phyloP scores from a whole-genome alignment of 2,329 filamentous ascomycete genomes.

The Colletotrichum sansevieriae region DNA sequence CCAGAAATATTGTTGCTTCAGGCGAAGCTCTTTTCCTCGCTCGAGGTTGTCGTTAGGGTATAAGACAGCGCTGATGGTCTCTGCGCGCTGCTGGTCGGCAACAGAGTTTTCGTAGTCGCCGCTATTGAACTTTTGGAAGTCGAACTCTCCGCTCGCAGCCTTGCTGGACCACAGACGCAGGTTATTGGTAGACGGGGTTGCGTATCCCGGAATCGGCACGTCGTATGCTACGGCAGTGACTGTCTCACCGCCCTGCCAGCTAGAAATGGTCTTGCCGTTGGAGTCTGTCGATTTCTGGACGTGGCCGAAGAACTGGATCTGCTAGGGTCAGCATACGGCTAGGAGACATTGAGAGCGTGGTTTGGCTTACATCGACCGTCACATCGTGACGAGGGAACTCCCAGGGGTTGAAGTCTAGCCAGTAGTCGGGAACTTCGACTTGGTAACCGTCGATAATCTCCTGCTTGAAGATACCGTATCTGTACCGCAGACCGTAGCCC shows the following conservation, averaged over 20 bases:
- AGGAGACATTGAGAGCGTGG: not conserved
- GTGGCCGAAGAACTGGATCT: constrained; percentile 92
- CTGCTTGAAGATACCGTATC: constrained; percentile 99
- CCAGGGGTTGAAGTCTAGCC: constrained; percentile 99
- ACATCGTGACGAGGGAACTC: constrained; percentile 97
- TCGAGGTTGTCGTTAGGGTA: constrained; percentile 99
- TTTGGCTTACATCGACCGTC: constrained; percentile 78
- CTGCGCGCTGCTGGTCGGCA: constrained; percentile 97
- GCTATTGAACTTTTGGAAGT: constrained; percentile 99
- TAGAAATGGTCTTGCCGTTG: constrained; percentile 78
- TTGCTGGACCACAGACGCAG: constrained; percentile 97
- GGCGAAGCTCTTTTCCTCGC: constrained; percentile 92
- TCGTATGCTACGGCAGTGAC: constrained; percentile 95
- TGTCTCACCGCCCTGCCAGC: constrained; percentile 94
- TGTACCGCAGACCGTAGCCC: constrained; percentile 96
- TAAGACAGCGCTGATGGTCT: constrained; percentile 96
- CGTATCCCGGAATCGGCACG: constrained; percentile 90
- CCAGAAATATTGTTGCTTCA: constrained; percentile 99
- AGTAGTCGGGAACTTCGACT: constrained; percentile 98
- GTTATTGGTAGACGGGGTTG: constrained; percentile 94
- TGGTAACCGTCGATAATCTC: constrained; percentile 98
- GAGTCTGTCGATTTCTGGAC: constrained; percentile 82
- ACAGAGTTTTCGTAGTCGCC: constrained; percentile 98
- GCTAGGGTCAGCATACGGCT: not conserved
- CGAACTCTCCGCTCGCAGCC: constrained; percentile 95